Evolutionary conservation across 257 asterid species (phyloP), one percentile per base, ranked within the genome.

Genomic region (Solanum sejunctum): DNA sequence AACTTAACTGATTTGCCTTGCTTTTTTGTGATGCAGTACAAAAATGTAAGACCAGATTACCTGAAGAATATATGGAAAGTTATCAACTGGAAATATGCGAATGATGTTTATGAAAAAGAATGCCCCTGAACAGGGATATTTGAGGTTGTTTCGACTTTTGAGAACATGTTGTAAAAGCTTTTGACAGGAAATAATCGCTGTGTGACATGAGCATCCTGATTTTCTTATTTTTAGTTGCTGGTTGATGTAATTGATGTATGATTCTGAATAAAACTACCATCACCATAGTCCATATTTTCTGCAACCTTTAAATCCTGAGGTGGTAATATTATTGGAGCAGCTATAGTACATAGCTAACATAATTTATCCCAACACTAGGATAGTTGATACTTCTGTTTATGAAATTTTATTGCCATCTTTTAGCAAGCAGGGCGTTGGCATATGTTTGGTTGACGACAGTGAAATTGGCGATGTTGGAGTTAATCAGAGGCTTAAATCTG

Each of bases 21-120:
- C 70, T 80, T 23, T 82, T 23, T 21, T 36, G 18, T 79, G 78
- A 80, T 92, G 90, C 97, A 95, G 98, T 94, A 95, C 97, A 93
- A 93, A 86, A 93, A 93, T 86, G 97, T 93, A 82, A 92, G 89
- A 85, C 96, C 95, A 12, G 97, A 92, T 86, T 93, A 93, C 91
- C 88, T 93, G 56, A 93, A 93, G 92, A 93, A 91, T 75, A 88
- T 94, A 87, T 94, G 98, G 98, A 92, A 94, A 80, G 93, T 94
- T 57, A 87, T 94, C 54, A 92, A 94, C 92, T 94, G 98, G 98
- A 94, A 91, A 84, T 94, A 94, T 79, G 97, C 95, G 15, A 84
- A 91, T 81, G 93, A 87, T 28, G 93, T 93, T 82, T 94, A 89
- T 23, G 94, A 91, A 39, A 86, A 88, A 80, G 96, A 91, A 88